Evolutionary conservation across 2,329 filamentous ascomycete species (phyloP).

Genomic region (Aspergillus fumigatus): DNA sequence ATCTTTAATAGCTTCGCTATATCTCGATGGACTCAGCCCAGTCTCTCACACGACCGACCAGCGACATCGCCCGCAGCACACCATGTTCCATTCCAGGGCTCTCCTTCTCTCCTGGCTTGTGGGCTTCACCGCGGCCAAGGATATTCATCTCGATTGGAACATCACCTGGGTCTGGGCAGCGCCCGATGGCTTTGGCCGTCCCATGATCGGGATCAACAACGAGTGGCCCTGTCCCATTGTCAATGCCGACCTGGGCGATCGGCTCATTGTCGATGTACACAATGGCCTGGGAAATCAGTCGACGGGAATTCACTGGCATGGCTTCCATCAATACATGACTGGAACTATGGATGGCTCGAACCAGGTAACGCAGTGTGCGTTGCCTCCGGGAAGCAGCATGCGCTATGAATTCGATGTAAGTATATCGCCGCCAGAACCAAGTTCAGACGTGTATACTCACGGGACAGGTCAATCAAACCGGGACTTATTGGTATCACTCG

Average conservation of each 20-base stretch:
- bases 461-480: slow-evolving; percentile 55
- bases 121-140: slow-evolving; percentile 14
- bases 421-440: neutral
- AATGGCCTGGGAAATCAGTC: slow-evolving; percentile 37
- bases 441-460: neutral
- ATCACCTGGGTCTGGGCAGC: slow-evolving; percentile 67
- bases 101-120: neutral
- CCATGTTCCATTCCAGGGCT: neutral
- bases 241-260: slow-evolving; percentile 34
- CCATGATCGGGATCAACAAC: slow-evolving; percentile 71
- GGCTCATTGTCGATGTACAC: slow-evolving; percentile 37
- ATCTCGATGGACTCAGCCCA: neutral
- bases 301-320: slow-evolving; percentile 58
- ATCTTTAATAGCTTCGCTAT: neutral
- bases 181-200: slow-evolving; percentile 63
- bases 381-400: slow-evolving; percentile 60
- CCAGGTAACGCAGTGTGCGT: slow-evolving; percentile 63
- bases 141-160: slow-evolving; percentile 44
- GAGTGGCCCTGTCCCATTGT: slow-evolving; percentile 67
- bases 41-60: neutral
- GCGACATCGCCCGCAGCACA: neutral
- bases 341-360: slow-evolving; percentile 67
- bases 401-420: slow-evolving; percentile 59
- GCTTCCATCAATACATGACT: slow-evolving; percentile 63
- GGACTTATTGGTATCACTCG: slow-evolving; percentile 77